Conservation (phyloP, 148 eudicot genomes). For the Amaranthus hypochondriacus region DNA sequence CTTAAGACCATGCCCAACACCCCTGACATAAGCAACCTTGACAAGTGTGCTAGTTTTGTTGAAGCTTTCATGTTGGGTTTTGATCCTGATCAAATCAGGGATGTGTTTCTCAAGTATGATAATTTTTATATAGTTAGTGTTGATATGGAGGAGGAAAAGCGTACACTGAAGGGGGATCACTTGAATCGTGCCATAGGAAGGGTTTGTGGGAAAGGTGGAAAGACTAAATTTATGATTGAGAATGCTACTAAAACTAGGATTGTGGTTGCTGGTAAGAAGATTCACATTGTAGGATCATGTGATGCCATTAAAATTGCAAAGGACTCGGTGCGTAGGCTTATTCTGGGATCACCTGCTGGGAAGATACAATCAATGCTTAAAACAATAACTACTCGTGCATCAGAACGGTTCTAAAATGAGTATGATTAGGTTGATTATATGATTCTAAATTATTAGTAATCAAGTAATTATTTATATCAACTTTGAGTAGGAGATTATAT, state of each 20-base stretch:
- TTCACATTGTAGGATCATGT: constrained; percentile 19
- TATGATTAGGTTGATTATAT: no score
- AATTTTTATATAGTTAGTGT: constrained; percentile 37
- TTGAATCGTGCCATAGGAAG: constrained; percentile 57
- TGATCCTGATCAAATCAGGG: constrained; percentile 38
- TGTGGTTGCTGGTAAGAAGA: constrained; percentile 17
- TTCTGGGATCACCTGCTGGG: constrained; percentile 26
- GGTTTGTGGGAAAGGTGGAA: constrained; percentile 58
- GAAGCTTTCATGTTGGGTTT: constrained; percentile 64
- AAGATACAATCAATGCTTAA: constrained; percentile 22
- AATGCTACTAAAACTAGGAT: constrained; percentile 30
- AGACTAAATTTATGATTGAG: constrained; percentile 54
- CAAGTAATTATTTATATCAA: no score
- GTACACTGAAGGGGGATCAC: constrained; percentile 46
- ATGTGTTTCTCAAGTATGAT: constrained; percentile 41
- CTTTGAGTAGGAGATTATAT: no score
- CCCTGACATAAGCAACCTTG: constrained; percentile 55
- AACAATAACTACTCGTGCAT: background rate
- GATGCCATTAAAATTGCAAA: constrained; percentile 16
- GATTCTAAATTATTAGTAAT: no score
- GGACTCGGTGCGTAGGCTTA: constrained; percentile 12
- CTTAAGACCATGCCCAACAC: constrained; percentile 48
- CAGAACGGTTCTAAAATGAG: background rate
- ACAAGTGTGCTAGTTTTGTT: constrained; percentile 48
- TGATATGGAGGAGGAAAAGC: constrained; percentile 49